These are phyloP conservation scores for Takashimella tepidaria DNA, from an alignment of 1,284 basidiomycete species.

Conservation along the genomic window DNA sequence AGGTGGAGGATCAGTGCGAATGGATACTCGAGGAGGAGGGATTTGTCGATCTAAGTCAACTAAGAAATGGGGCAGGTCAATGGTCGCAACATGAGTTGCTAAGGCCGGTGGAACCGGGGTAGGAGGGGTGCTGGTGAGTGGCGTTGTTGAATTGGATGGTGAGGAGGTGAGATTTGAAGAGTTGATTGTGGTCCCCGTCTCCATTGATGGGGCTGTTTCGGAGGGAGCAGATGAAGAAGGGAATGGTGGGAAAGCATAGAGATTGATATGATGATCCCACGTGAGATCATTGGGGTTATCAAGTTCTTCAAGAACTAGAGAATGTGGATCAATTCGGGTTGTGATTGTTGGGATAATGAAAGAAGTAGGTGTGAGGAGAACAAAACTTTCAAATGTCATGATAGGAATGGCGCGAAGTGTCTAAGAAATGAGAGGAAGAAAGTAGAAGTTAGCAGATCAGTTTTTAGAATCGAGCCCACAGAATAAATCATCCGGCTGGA, in stretches of 20 bases:
- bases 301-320: conserved; percentile 17
- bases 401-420: conserved; percentile 20
- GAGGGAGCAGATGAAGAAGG: conserved; percentile 3
- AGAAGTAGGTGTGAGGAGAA: conserved; percentile 36
- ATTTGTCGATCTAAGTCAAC: conserved; percentile 21
- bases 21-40: conserved; percentile 30
- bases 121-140: conserved; percentile 15
- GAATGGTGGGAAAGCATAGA: conserved; percentile 40
- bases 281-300: conserved; percentile 25
- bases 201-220: neutral
- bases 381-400: conserved; percentile 35
- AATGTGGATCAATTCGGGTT: conserved; percentile 22
- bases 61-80: conserved; percentile 36
- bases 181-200: no score
- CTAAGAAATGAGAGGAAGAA: conserved; percentile 15
- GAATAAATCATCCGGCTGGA: no score
- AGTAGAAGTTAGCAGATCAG: no score
- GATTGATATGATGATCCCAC: conserved; percentile 35
- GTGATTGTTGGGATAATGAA: conserved; percentile 33
- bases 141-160: conserved; percentile 3
- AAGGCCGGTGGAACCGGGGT: conserved; percentile 13
- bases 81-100: conserved; percentile 30
- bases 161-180: no score
- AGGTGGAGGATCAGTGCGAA: conserved; percentile 46
- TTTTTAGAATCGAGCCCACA: no score